phyloP scores from a whole-genome alignment of 805 yeast species.

The Hanseniaspora valbyensis region DNA sequence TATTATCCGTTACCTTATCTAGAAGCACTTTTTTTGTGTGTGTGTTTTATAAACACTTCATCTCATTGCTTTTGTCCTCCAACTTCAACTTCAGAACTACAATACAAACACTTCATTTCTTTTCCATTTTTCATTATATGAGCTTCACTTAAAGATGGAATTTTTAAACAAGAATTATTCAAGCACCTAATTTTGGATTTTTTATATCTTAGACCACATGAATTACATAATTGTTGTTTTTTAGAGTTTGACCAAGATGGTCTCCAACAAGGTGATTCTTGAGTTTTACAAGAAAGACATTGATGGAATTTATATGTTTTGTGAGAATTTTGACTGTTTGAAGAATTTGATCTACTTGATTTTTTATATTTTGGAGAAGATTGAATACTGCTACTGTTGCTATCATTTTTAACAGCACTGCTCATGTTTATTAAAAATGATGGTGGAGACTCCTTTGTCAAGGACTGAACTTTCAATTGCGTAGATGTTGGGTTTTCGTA shows the following conservation, averaged over 20 bases:
- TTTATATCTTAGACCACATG: conserved; percentile 90
- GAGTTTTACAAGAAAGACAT: conserved; percentile 84
- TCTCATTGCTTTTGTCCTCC: not conserved
- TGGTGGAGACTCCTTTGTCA: not conserved
- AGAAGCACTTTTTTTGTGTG: not conserved
- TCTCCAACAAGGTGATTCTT: conserved; percentile 95
- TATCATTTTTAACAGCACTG: not conserved
- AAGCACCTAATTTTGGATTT: conserved; percentile 88
- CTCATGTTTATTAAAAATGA: not conserved
- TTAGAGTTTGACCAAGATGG: conserved; percentile 79
- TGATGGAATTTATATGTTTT: conserved; percentile 14
- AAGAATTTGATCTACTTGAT: conserved; percentile 22
- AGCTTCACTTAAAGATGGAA: conserved; percentile 96
- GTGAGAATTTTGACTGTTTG: conserved; percentile 2
- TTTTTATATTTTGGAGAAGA: conserved; percentile 16
- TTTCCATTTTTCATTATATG: conserved; percentile 52
- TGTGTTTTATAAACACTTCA: not conserved
- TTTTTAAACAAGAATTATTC: conserved; percentile 61
- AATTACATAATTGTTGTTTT: conserved; percentile 92
- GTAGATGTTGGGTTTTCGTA: conserved; percentile 12
- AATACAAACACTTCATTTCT: conserved; percentile 41
- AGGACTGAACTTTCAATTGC: conserved; percentile 3
- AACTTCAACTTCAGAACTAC: conserved; percentile 45
- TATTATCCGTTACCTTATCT: too few relatives aligned
- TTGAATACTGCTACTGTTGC: conserved; percentile 6